Base-by-base conservation (phyloP, 306 rosid genomes). In the Prunus kanzakura region DNA sequence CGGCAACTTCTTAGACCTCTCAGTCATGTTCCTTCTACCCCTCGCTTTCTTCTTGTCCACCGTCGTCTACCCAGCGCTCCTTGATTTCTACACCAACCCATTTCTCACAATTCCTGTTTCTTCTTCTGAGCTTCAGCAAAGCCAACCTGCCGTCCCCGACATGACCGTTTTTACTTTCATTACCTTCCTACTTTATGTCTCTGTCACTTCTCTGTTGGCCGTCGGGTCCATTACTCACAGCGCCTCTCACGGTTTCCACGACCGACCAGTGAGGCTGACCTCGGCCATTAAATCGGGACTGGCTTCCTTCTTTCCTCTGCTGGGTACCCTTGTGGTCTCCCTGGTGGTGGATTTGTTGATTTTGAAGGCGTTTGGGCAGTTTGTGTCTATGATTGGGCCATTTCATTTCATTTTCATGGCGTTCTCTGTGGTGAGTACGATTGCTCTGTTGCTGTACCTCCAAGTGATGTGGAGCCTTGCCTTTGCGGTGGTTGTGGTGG, bases 391-490 rank as follows among this genome's bases (percentile, higher is more conserved):
- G 10, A 19, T 51, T 15, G 19, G 56, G 8, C 20, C 8, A 51
- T 15, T 51, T 51, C 56, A 51, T 7, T 18, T 18, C 56, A 56
- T 32, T 50, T 51, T 51, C 56, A 16, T 7, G 56, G 56, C 56
- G 51, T 32, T 50, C 22, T 4, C 51, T 2, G 27, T 72, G 47
- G 38, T 68, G 50, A 12, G 68, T 18, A 46, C 11, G 4, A 78
- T 46, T 16, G n/a, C 32, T 58, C 68, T 38, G 38, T 22, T 56
- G 11, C 6, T 67, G 32, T 54, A 79, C 80, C 57, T 87, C 61
- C 89, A 82, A 69, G 72, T 85, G 27, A 41, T 73, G 45, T 89
- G 89, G 90, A 32, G 68, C 27, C 80, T 87, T 56, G 66, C 77
- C 5, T 51, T 79, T 9, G 91, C 30, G 57, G 56, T 43, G 16